Base-by-base conservation (phyloP, 805 yeast genomes). In the Wickerhamomyces mucosus region DNA sequence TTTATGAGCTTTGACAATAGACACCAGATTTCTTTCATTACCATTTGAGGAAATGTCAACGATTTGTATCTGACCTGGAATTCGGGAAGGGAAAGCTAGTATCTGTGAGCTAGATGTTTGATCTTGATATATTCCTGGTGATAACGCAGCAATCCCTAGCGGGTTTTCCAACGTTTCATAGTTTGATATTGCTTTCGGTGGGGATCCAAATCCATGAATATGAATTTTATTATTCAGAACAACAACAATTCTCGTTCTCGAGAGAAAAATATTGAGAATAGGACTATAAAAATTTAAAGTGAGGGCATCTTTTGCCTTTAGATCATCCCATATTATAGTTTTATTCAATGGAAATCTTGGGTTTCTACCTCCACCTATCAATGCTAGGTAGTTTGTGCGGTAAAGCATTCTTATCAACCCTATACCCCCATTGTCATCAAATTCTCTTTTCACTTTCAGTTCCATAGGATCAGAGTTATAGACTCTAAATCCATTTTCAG, bases 261-360 rank as follows among this genome's bases (percentile, higher is more conserved):
- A 80, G 24, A 89, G 55, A 24, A 78, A 66, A 8, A 84, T 85
- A 40, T 79, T 75, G 28, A 80, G 59, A 4, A 89, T 78, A 0
- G 89, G 82, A 28, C 77, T 71, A 63, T 70, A 67, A 50, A 88
- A 85, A 51, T 83, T 92, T 37, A 92, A 57, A 22, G 69, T 68
- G 14, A 84, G 62, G 4, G 88, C 79, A 18, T 77, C 76, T 42
- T 75, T 76, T 40, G 78, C 69, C 55, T 83, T 82, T 38, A 83
- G 55, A 52, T 89, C 97, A 56, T 89, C 96, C 95, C 96, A 92
- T 13, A 89, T 77, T 21, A 85, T 68, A 23, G 86, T 70, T 52
- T 81, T 82, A 57, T 83, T 84, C 42, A 72, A 65, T 1, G 95
- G 81, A 46, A 74, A 83, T 38, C 72, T 67, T 15, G 96, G 96